These are phyloP conservation scores for Boechera retrofracta DNA, from an alignment of 345 rosid species.

Conservation along the genomic window DNA sequence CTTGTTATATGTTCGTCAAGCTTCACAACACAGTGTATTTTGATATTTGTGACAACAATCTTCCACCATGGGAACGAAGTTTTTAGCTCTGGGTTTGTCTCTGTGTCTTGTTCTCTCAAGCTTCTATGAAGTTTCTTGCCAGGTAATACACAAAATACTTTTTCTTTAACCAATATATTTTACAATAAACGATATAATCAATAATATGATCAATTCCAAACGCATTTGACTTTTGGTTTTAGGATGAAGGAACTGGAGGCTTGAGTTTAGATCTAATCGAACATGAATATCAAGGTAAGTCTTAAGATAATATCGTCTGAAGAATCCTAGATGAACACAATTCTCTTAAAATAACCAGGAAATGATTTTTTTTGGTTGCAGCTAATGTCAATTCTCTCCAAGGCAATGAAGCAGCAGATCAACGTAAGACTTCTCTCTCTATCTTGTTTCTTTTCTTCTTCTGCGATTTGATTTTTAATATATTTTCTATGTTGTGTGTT, in stretches of 20 bases:
- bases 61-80: conserved; percentile 36
- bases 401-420: conserved; percentile 32
- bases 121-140: conserved; percentile 42
- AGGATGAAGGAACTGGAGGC: conserved; percentile 43
- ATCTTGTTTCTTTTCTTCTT: conserved; percentile 2
- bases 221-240: conserved; percentile 18
- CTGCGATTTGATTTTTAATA: not conserved
- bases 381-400: conserved; percentile 44
- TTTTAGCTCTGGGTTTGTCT: conserved; percentile 43
- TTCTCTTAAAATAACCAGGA: not conserved
- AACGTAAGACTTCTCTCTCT: conserved; percentile 27
- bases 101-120: conserved; percentile 35
- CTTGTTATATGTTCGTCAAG: not conserved
- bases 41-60: conserved; percentile 25
- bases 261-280: conserved; percentile 36
- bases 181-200: not conserved
- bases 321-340: not conserved
- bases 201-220: conserved; percentile 9
- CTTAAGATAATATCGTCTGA: not conserved
- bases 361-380: conserved; percentile 9
- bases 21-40: conserved; percentile 18
- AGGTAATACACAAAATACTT: conserved; percentile 30
- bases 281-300: conserved; percentile 32
- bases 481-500: conserved; percentile 23
- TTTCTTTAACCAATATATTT: not conserved